A percentile compares a stretch with the other conserved stretches of the same genome.
Conservation (phyloP, 2,329 filamentous ascomycete species). For the Davidsoniella eucalypti region DNA sequence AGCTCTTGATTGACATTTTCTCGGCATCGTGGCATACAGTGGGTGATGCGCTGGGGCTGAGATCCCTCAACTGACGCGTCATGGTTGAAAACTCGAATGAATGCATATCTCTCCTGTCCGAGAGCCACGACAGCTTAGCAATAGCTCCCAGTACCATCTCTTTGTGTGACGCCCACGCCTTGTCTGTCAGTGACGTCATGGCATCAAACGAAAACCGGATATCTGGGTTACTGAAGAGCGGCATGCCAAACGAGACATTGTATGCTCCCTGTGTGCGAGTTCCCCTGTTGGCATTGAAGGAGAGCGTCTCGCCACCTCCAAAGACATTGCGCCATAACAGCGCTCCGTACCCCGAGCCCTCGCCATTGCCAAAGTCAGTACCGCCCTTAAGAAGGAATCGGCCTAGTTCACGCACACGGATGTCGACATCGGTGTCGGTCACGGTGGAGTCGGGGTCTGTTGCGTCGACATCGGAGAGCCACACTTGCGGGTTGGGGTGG, state of each 20-base stretch:
- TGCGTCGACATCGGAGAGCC: constrained; percentile 54
- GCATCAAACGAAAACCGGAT: constrained; percentile 63
- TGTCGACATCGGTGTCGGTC: constrained; percentile 67
- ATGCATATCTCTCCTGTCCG: constrained; percentile 47
- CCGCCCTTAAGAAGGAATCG: constrained; percentile 82
- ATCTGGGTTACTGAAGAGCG: constrained; percentile 71
- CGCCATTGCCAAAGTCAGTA: constrained; percentile 82
- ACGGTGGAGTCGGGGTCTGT: constrained; percentile 52
- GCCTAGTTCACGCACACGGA: constrained; percentile 68
- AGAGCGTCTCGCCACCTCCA: constrained; percentile 80
- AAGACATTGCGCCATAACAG: constrained; percentile 81
- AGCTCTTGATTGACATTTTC: constrained; percentile 69
- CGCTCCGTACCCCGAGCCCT: constrained; percentile 85
- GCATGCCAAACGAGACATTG: constrained; percentile 68
- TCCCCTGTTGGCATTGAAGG: constrained; percentile 72
- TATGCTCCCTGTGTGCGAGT: constrained; percentile 87
- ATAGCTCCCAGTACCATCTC: constrained; percentile 68
- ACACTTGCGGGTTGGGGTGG: constrained; percentile 65
- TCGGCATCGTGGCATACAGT: constrained; percentile 74
- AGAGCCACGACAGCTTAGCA: constrained; percentile 61
- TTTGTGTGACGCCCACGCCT: constrained; percentile 87
- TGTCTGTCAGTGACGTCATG: constrained; percentile 68
- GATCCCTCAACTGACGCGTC: constrained; percentile 78
- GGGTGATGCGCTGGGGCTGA: constrained; percentile 60
- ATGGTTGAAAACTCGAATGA: constrained; percentile 64